These are phyloP conservation scores for Zoysia pacifica DNA, from an alignment of 176 grass and related monocot genomes.

Conservation along the genomic window DNA sequence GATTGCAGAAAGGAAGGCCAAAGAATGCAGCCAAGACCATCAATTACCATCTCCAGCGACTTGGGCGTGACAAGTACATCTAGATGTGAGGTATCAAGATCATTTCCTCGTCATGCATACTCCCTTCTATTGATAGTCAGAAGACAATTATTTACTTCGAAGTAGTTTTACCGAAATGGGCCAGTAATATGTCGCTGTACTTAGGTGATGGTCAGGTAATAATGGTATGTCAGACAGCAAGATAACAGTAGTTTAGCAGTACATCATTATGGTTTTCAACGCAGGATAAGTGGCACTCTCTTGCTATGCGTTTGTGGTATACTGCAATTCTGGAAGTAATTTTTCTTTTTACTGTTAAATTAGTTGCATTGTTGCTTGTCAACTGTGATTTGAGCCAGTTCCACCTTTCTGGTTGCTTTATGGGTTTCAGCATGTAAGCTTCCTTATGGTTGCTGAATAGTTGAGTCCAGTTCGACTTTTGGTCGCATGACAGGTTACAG, in stretches of 20 bases:
- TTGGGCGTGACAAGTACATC: slow-evolving; percentile 59
- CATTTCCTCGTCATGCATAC: slow-evolving; percentile 11
- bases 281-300: neutral
- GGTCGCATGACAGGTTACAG: too few species aligned
- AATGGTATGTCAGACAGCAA: slow-evolving; percentile 1
- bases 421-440: neutral
- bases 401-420: neutral
- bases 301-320: neutral
- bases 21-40: slow-evolving; percentile 73
- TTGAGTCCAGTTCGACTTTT: too few species aligned
- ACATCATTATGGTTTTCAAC: slow-evolving; percentile 5
- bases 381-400: neutral
- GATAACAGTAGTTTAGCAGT: neutral
- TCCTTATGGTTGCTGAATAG: too few species aligned
- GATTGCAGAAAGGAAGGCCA: slow-evolving; percentile 60
- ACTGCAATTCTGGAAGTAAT: neutral
- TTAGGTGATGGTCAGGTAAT: neutral
- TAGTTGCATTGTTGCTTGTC: neutral
- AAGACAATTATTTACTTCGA: slow-evolving; percentile 7
- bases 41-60: slow-evolving; percentile 80
- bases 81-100: slow-evolving; percentile 22
- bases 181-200: neutral
- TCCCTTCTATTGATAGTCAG: neutral
- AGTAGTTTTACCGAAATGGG: neutral
- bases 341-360: neutral